Base-by-base conservation (phyloP, 352 stramenopile genomes). In the Globisporangium irregulare region DNA sequence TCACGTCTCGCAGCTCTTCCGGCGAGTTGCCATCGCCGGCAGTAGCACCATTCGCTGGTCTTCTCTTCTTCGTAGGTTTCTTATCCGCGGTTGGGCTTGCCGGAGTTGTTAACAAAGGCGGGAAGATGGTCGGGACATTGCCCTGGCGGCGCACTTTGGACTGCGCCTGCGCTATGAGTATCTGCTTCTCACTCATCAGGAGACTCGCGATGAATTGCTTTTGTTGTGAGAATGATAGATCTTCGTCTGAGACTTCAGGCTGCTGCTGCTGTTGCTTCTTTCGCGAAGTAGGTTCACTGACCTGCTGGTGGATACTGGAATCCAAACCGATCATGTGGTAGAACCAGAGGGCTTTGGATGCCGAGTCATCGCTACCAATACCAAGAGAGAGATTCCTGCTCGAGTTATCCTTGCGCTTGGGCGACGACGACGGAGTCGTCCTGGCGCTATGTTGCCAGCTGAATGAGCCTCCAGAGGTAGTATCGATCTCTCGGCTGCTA, bases 131-230 rank as follows among this genome's bases (percentile, higher is more conserved):
- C 4, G 82, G 80, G 0, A 80, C 70, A 41, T 70, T 85, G n/a
- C 51, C 72, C 64, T 74, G 74, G 25, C 72, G 73, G 1, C 80
- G 75, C 2, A 72, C 53, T 25, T 82, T 81, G 0, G 75, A 59
- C 57, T 87, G 80, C 2, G 69, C 66, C 6, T 73, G 69, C 0
- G 72, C 70, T 1, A 56, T 69, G 10, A 65, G 51, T 3, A 77
- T 15, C 24, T 90, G 76, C 14, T 66, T 73, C 18, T 83, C 70
- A 1, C 55, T 78, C 69, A 84, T 77, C 15, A 80, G 34, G 4
- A 87, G 61, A 53, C 73, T 72, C 4, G 63, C 29, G 1, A 89
- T 60, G 62, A 89, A 87, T 14, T 68, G 59, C 20, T 68, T 72
- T 18, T 59, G 60, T 24, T 57, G 38, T 0, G 61, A 34, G 10